Conservation (phyloP, 2,329 filamentous ascomycete species). For the Tetracladium maxilliforme region DNA sequence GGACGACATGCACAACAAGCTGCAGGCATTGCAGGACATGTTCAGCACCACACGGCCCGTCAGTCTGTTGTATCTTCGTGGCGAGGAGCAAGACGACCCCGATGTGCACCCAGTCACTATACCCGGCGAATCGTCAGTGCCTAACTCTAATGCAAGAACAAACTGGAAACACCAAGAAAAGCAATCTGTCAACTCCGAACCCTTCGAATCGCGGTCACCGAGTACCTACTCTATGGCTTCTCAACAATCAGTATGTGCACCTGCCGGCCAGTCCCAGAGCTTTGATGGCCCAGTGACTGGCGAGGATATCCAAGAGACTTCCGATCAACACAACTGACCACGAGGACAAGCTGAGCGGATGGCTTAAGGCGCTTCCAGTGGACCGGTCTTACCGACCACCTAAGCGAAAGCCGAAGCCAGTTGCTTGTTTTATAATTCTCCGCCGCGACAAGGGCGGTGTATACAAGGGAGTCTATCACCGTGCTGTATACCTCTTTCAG, state of each 20-base stretch:
- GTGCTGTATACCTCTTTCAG: constrained; percentile 73
- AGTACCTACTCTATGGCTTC: no score
- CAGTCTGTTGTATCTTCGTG: constrained; percentile 64
- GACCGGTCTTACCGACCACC: constrained; percentile 75
- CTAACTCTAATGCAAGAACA: no score
- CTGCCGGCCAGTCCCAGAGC: no score
- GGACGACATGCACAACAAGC: constrained; percentile 67
- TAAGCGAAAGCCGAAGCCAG: constrained; percentile 53
- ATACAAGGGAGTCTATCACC: constrained; percentile 46
- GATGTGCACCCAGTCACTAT: constrained; percentile 66
- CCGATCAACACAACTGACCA: no score
- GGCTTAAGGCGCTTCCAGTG: constrained; percentile 87
- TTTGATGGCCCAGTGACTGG: no score
- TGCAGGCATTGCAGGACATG: constrained; percentile 73
- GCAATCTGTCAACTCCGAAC: no score
- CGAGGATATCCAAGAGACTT: no score
- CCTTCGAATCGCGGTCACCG: no score
- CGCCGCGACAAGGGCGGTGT: constrained; percentile 33
- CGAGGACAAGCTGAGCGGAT: constrained; percentile 55
- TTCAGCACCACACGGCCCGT: constrained; percentile 71
- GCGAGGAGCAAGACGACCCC: constrained; percentile 65
- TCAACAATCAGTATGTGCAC: no score
- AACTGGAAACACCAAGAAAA: no score
- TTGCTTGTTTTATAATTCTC: constrained; percentile 80
- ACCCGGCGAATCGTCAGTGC: constrained; percentile 54